Evolutionary conservation across 257 asterid species (phyloP), one percentile per base, ranked within the genome.

Genomic region (Apocynum venetum): DNA sequence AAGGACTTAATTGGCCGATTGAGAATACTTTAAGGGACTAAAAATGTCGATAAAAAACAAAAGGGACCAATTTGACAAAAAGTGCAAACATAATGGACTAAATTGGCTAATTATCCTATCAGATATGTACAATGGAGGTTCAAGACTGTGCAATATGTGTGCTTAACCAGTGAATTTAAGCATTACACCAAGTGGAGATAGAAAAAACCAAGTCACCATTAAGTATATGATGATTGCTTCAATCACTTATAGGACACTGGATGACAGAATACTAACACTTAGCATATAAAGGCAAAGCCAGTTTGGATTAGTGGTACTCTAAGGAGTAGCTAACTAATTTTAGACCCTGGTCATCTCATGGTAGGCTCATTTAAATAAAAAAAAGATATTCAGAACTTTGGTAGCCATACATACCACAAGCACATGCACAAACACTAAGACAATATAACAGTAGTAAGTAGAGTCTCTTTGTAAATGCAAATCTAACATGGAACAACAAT

Each of bases 401-500:
- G 46, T 12, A 40, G 10, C 49, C 71, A 38, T 66, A 20, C 6
- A 38, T 19, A 17, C 31, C 17, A 19, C 61, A 55, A 2, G 20
- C n/a, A 51, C 56, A 55, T 3, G 61, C 61, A 55, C 61, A 5
- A 1, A 55, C 4, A 55, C 6, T 17, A 55, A 8, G 20, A 55
- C 15, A 17, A 55, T 55, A 55, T 55, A 55, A 55, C 61, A 55
- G 3, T 55, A 55, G 69, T 46, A 25, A 59, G 9, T 19, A 14
- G 5, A 2, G 3, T 55, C 46, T 59, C 70, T 19, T 71, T 68
- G 63, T 20, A 41, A 14, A 75, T 9, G 15, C 59, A 59, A n/a
- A 80, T 14, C 65, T 40, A 14, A 36, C 52, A 72, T 57, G 55
- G 78, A 41, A 60, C 72, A 74, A 57, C 60, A 69, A 35, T 55